A percentile compares a stretch with the other conserved stretches of the same genome.
phyloP scores from a whole-genome alignment of 73 alveolate genomes.

The Durusdinium trenchii region DNA sequence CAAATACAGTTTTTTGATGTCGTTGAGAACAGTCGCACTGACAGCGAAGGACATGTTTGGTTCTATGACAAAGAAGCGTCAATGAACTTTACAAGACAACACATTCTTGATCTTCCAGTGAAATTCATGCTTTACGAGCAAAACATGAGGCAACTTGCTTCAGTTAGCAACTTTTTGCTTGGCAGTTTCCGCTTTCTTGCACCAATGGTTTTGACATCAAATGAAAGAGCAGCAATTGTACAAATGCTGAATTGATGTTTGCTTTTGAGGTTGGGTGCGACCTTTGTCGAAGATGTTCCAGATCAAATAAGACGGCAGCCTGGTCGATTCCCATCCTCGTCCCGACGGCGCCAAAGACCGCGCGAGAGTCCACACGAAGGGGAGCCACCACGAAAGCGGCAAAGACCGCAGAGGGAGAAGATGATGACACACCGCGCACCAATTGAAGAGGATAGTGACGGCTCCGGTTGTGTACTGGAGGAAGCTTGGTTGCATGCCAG shows the following conservation, averaged over 20 bases:
- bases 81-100: neutral
- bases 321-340: neutral
- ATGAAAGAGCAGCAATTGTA: too few species aligned
- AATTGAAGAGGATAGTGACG: too few species aligned
- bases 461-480: too few species aligned
- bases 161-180: neutral
- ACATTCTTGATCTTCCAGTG: conserved; percentile 18
- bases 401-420: too few species aligned
- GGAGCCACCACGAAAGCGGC: too few species aligned
- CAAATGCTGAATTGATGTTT: too few species aligned
- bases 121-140: conserved; percentile 49
- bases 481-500: too few species aligned
- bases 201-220: too few species aligned
- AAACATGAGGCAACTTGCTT: neutral
- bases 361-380: neutral
- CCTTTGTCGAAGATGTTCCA: neutral
- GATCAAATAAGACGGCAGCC: neutral
- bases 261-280: conserved; percentile 23
- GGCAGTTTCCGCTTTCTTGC: too few species aligned
- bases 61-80: conserved; percentile 34
- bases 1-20: neutral
- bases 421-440: too few species aligned
- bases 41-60: neutral
- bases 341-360: conserved; percentile 43
- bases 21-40: neutral